Conservation (phyloP, 2,329 filamentous ascomycete genomes). For the Fusarium graminum region DNA sequence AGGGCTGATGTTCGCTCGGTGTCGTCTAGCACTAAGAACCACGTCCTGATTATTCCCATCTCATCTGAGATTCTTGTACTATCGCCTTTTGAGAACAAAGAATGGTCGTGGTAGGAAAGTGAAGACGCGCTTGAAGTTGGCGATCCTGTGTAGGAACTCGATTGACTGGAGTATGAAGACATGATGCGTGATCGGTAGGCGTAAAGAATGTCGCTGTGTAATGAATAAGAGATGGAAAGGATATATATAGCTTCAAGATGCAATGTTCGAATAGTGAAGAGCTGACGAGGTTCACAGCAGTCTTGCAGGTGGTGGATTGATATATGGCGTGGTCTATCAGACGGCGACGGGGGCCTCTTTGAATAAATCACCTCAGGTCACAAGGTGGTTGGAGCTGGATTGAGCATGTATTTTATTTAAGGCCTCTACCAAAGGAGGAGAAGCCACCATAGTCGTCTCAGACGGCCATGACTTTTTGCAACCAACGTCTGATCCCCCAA, state of each 20-base stretch:
- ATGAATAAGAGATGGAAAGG: slow-evolving; percentile 1
- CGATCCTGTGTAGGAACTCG: slow-evolving; percentile 39
- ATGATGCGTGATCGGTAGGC: slow-evolving; percentile 28
- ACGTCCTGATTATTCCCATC: slow-evolving; percentile 45
- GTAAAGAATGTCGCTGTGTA: not conserved
- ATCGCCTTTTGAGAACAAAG: slow-evolving; percentile 18
- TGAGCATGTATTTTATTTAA: slow-evolving; percentile 47
- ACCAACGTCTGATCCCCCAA: slow-evolving; percentile 39
- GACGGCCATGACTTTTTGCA: slow-evolving; percentile 35
- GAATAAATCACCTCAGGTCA: slow-evolving; percentile 47
- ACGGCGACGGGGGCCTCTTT: slow-evolving; percentile 38
- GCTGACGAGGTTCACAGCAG: slow-evolving; percentile 19
- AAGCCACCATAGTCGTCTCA: slow-evolving; percentile 41
- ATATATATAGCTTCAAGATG: slow-evolving; percentile 11
- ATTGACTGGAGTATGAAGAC: slow-evolving; percentile 41
- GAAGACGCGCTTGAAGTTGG: slow-evolving; percentile 44
- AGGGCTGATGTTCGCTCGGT: slow-evolving; percentile 41
- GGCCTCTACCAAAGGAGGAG: slow-evolving; percentile 26
- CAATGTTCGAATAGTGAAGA: slow-evolving; percentile 3
- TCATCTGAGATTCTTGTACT: slow-evolving; percentile 38
- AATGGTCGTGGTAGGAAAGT: slow-evolving; percentile 24
- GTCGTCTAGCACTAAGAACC: slow-evolving; percentile 46
- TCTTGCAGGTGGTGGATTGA: slow-evolving; percentile 37
- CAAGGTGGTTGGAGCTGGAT: slow-evolving; percentile 47
- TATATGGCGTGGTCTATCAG: slow-evolving; percentile 47